Evolutionary conservation across 352 stramenopile genomes (phyloP).

Genomic region (Phytophthora colocasiae): DNA sequence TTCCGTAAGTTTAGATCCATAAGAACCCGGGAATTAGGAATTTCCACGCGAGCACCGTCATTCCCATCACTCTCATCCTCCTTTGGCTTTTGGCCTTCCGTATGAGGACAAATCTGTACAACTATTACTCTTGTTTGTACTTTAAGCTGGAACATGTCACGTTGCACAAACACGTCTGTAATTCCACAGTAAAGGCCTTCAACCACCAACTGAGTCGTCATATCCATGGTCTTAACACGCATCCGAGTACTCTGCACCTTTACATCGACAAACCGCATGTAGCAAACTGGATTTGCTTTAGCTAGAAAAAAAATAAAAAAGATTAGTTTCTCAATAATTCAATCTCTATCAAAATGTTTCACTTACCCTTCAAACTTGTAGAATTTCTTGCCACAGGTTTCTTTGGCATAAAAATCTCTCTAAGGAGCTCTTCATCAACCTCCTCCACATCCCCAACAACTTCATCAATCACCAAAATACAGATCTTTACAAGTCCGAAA

Average conservation of each 20-base stretch:
- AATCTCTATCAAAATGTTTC: not conserved
- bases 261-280: slow-evolving; percentile 74
- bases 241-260: slow-evolving; percentile 48
- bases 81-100: not conserved
- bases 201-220: slow-evolving; percentile 43
- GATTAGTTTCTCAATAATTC: slow-evolving; percentile 1
- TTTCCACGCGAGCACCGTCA: slow-evolving; percentile 31
- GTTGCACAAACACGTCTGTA: slow-evolving; percentile 61
- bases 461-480: slow-evolving; percentile 61
- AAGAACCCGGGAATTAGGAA: slow-evolving; percentile 27
- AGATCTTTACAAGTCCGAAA: slow-evolving; percentile 79
- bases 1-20: slow-evolving; percentile 36
- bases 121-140: slow-evolving; percentile 28
- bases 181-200: slow-evolving; percentile 59
- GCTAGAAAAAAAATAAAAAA: slow-evolving; percentile 11
- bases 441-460: slow-evolving; percentile 43
- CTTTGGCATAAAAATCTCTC: slow-evolving; percentile 28
- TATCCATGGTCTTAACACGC: slow-evolving; percentile 44
- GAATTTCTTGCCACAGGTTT: slow-evolving; percentile 8
- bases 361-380: slow-evolving; percentile 15
- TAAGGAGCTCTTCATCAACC: slow-evolving; percentile 49
- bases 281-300: slow-evolving; percentile 53
- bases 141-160: slow-evolving; percentile 58
- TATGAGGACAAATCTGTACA: slow-evolving; percentile 18
- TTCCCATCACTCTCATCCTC: slow-evolving; percentile 11